These are phyloP conservation scores for Lentinula detonsa DNA, from an alignment of 768 basidiomycete species.

Conservation along the genomic window DNA sequence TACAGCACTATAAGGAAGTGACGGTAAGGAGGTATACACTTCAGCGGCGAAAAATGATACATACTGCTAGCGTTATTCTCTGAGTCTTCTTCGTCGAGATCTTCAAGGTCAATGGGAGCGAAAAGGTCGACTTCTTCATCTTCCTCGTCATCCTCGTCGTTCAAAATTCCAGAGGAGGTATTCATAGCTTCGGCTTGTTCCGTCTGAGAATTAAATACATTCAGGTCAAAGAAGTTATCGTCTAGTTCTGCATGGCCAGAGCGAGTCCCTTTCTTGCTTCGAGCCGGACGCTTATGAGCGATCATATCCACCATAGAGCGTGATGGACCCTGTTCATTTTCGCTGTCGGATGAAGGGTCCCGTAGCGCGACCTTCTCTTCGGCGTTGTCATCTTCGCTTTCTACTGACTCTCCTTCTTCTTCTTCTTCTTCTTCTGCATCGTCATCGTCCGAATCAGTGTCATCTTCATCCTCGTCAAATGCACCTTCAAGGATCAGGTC, in stretches of 20 bases:
- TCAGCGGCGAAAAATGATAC: conserved; percentile 13
- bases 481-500: conserved; percentile 20
- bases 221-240: conserved; percentile 87
- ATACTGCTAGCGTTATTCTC: conserved; percentile 36
- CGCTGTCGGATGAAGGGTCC: conserved; percentile 28
- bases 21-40: neutral
- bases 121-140: conserved; percentile 65
- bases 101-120: conserved; percentile 44
- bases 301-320: conserved; percentile 16
- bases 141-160: conserved; percentile 47
- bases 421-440: conserved; percentile 14
- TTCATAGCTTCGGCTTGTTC: conserved; percentile 68
- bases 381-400: conserved; percentile 16
- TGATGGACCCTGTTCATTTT: conserved; percentile 13
- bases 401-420: conserved; percentile 23
- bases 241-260: conserved; percentile 48
- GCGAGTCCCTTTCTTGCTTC: conserved; percentile 17
- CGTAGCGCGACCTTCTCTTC: conserved; percentile 23
- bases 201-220: conserved; percentile 81
- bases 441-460: conserved; percentile 7
- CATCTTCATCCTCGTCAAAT: conserved; percentile 16
- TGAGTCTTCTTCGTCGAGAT: conserved; percentile 38
- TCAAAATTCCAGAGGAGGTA: conserved; percentile 55
- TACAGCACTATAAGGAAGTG: conserved; percentile 41
- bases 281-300: conserved; percentile 15